A percentile compares a stretch with the other conserved stretches of the same genome.
Conservation (phyloP, 345 rosid species). For the Eucalyptus dawsonii region DNA sequence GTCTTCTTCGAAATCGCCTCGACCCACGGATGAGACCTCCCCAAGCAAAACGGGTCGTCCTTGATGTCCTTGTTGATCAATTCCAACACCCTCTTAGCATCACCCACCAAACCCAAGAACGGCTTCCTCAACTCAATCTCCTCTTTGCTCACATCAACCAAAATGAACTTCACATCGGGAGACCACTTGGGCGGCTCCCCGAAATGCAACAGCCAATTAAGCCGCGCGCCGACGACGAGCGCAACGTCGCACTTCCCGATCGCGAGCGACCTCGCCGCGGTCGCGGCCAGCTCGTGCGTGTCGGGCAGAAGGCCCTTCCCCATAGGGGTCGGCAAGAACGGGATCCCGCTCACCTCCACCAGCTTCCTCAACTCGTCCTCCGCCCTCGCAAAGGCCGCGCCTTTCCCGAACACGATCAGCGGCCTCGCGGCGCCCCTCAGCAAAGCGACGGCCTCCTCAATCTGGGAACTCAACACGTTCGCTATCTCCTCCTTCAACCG, state of each 20-base stretch:
- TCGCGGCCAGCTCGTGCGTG: slow-evolving; percentile 73
- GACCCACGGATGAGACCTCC: slow-evolving; percentile 72
- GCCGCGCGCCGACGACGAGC: slow-evolving; percentile 85
- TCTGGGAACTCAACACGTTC: slow-evolving; percentile 20
- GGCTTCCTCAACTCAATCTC: slow-evolving; percentile 83
- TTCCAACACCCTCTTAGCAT: slow-evolving; percentile 65
- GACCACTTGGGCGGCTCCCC: slow-evolving; percentile 96
- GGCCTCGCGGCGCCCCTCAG: slow-evolving; percentile 77
- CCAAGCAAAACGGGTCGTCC: slow-evolving; percentile 84
- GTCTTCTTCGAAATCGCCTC: slow-evolving; percentile 63
- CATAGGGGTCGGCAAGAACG: slow-evolving; percentile 95
- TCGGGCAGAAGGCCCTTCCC: slow-evolving; percentile 97
- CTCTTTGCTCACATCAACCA: slow-evolving; percentile 64
- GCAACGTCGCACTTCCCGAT: slow-evolving; percentile 95
- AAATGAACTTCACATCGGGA: slow-evolving; percentile 68
- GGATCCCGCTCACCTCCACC: slow-evolving; percentile 68
- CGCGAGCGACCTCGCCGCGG: slow-evolving; percentile 92
- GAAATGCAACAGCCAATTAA: slow-evolving; percentile 92
- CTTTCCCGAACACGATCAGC: slow-evolving; percentile 88
- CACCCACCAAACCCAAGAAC: slow-evolving; percentile 63
- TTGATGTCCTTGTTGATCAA: slow-evolving; percentile 70
- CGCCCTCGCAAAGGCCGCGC: slow-evolving; percentile 78
- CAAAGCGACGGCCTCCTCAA: slow-evolving; percentile 46
- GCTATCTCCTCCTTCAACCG: background rate
- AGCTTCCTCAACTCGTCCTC: slow-evolving; percentile 66